A percentile compares a stretch with the other conserved stretches of the same genome.
Conservation (phyloP, 2,329 filamentous ascomycete genomes). For the Botrytis paeoniae region DNA sequence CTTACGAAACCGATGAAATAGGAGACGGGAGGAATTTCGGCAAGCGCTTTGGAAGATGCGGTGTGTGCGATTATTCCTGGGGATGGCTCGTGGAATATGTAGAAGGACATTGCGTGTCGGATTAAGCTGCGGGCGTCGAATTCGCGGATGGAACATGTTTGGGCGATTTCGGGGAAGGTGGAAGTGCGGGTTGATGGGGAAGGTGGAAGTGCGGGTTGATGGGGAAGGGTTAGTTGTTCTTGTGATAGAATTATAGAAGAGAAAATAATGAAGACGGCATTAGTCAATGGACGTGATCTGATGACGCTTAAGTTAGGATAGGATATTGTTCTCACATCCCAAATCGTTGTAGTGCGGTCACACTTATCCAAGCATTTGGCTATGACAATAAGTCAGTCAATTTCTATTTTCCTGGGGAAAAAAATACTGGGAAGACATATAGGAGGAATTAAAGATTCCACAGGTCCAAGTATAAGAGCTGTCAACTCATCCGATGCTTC, state of each 20-base stretch:
- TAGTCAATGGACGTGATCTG: not conserved
- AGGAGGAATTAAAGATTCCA: not conserved
- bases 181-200: not conserved
- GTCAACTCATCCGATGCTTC: constrained; percentile 11
- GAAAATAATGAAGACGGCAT: not conserved
- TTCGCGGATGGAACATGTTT: not conserved
- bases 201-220: too few species aligned
- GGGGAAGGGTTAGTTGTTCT: not conserved
- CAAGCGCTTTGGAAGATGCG: constrained; percentile 7
- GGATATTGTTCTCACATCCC: not conserved
- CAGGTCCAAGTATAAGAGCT: not conserved
- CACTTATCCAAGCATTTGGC: constrained; percentile 6
- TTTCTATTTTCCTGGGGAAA: not conserved
- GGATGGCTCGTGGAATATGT: constrained; percentile 38
- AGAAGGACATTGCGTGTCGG: constrained; percentile 54
- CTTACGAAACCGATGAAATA: not conserved
- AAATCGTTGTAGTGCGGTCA: not conserved
- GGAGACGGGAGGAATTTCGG: constrained; percentile 4
- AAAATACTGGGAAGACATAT: not conserved
- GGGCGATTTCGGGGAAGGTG: not conserved
- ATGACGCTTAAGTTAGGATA: not conserved
- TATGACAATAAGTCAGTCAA: not conserved
- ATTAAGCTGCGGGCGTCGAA: constrained; percentile 38
- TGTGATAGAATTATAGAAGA: not conserved
- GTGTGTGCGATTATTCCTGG: constrained; percentile 22